Evolutionary conservation across 116 monocot genomes (phyloP).

Genomic region (Phalaenopsis hybrid): DNA sequence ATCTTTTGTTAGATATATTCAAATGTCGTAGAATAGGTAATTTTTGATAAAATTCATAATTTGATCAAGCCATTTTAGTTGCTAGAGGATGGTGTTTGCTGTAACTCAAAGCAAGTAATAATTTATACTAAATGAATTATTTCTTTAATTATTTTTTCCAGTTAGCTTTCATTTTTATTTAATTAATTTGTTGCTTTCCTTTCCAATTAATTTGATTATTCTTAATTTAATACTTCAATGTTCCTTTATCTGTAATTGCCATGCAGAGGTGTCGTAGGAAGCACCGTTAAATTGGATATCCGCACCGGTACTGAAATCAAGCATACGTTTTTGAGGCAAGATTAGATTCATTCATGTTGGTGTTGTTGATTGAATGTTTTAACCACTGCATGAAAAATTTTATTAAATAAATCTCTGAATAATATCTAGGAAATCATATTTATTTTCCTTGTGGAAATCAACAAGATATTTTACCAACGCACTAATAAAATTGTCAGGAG

Average conservation of each 20-base stretch:
- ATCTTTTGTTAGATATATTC: background rate
- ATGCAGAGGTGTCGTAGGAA: constrained; percentile 83
- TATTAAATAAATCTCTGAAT: background rate
- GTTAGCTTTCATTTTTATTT: background rate
- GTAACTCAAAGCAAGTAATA: background rate
- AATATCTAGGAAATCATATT: background rate
- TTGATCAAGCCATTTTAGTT: background rate
- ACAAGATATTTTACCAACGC: background rate
- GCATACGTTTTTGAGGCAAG: constrained; percentile 55
- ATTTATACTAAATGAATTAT: background rate
- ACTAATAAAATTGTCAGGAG: constrained; percentile 35
- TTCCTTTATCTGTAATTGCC: background rate
- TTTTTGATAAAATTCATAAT: background rate
- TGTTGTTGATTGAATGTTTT: background rate
- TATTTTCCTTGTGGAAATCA: background rate
- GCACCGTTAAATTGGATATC: constrained; percentile 59
- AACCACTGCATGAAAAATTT: background rate
- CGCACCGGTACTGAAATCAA: constrained; percentile 58
- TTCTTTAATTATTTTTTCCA: background rate
- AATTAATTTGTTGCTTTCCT: background rate
- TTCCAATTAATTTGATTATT: background rate
- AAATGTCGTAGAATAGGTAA: background rate
- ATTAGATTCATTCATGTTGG: background rate
- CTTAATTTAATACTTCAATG: background rate
- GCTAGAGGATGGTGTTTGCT: background rate